phyloP scores from a whole-genome alignment of 2,329 filamentous ascomycete species.

The Colletotrichum sp. region DNA sequence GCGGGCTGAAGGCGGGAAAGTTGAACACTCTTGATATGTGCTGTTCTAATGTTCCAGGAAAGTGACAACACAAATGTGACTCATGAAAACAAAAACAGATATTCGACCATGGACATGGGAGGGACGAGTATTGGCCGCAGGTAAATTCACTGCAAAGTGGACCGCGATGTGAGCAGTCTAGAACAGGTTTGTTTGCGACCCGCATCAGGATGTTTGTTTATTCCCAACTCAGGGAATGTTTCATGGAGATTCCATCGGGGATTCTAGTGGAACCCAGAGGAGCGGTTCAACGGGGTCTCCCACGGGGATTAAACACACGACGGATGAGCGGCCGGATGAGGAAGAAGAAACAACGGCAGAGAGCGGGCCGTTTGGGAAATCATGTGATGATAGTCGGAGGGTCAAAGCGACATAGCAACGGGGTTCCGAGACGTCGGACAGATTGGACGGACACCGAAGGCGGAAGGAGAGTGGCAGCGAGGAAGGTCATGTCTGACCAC shows the following conservation, averaged over 20 bases:
- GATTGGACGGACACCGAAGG: neutral
- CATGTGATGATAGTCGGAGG: neutral
- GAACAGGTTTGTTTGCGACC: neutral
- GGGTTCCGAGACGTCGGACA: constrained; percentile 3
- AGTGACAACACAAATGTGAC: neutral
- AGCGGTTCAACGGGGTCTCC: neutral
- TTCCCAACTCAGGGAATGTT: neutral
- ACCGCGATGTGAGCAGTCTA: neutral
- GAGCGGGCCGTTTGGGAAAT: neutral
- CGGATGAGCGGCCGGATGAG: neutral
- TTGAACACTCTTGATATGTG: rapidly evolving
- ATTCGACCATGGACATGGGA: neutral
- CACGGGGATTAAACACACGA: neutral
- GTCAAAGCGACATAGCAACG: neutral
- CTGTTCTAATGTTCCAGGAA: too few relatives aligned
- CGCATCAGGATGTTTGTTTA: neutral
- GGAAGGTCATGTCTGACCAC: neutral
- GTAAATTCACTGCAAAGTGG: neutral
- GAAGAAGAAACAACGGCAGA: neutral
- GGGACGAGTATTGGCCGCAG: neutral
- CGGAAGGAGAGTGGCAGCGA: neutral
- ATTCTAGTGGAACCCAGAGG: neutral
- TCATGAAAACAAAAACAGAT: neutral
- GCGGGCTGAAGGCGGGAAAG: rapidly evolving
- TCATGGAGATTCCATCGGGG: neutral